Evolutionary conservation across 1,284 basidiomycete species (phyloP).

Genomic region (Tylopilus sp.): DNA sequence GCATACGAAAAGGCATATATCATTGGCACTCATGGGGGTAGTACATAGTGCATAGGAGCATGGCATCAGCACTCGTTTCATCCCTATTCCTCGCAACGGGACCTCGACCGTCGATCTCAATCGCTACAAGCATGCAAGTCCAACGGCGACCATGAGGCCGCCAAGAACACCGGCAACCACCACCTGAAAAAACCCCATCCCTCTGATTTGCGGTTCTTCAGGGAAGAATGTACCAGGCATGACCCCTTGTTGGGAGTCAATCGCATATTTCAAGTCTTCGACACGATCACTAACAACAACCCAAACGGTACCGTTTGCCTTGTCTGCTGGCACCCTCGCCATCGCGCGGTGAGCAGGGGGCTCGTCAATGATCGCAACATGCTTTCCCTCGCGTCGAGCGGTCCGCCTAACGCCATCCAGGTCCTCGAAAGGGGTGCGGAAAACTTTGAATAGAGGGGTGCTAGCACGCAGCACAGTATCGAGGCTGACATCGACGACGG

Average conservation of each 20-base stretch:
- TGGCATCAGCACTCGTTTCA: constrained; percentile 3
- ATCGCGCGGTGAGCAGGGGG: constrained; percentile 25
- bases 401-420: constrained; percentile 22
- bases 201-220: constrained; percentile 19
- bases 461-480: constrained; percentile 29
- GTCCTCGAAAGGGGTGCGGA: constrained; percentile 32
- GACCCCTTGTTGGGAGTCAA: constrained; percentile 30
- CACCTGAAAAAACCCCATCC: constrained; percentile 31
- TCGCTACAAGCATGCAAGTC: constrained; percentile 33
- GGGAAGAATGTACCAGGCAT: constrained; percentile 32
- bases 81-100: neutral
- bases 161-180: constrained; percentile 29
- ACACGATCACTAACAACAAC: constrained; percentile 33
- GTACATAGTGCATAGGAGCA: constrained; percentile 18
- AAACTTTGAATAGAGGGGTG: constrained; percentile 35
- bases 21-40: constrained; percentile 9
- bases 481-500: constrained; percentile 22
- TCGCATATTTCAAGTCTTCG: constrained; percentile 33
- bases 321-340: constrained; percentile 18
- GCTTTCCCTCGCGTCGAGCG: constrained; percentile 31
- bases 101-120: constrained; percentile 13
- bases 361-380: constrained; percentile 29
- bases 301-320: constrained; percentile 26
- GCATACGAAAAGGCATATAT: constrained; percentile 23
- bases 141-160: constrained; percentile 29